A percentile compares a stretch with the other conserved stretches of the same genome.
These are phyloP conservation scores for Zoysia japonica DNA, from an alignment of 176 grass and related monocot species.

Conservation along the genomic window DNA sequence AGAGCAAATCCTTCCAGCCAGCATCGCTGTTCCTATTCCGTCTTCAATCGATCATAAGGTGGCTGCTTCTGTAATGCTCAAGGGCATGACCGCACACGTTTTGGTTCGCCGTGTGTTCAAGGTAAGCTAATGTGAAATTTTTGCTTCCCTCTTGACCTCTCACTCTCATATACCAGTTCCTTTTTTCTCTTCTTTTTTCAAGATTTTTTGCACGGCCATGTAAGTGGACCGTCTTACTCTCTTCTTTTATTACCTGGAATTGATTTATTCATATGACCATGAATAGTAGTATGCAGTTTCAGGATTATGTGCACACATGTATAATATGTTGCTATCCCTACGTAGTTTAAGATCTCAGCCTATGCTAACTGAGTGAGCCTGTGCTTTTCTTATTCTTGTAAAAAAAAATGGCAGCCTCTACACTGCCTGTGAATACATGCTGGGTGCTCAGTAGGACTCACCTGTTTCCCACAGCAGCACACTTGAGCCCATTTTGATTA, in stretches of 20 bases:
- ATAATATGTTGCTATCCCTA: not conserved
- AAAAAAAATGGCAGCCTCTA: not conserved
- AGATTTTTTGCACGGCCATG: too few relatives aligned
- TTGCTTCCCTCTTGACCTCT: not conserved
- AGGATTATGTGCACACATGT: not conserved
- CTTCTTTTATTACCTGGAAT: not conserved
- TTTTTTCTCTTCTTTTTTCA: too few relatives aligned
- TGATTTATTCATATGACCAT: too few relatives aligned
- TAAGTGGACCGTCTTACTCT: too few relatives aligned
- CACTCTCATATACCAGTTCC: not conserved
- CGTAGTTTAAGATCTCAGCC: not conserved
- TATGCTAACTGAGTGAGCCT: not conserved
- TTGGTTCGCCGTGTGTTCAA: constrained; percentile 65
- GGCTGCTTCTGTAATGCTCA: constrained; percentile 74
- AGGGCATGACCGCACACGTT: constrained; percentile 85
- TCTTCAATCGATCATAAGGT: constrained; percentile 59
- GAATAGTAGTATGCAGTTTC: not conserved
- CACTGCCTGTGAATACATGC: not conserved
- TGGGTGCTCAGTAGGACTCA: not conserved
- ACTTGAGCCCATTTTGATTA: not conserved
- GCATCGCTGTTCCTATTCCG: constrained; percentile 58
- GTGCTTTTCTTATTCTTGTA: not conserved
- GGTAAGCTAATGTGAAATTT: constrained; percentile 19
- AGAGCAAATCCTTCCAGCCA: constrained; percentile 83
- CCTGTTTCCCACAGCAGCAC: not conserved